Base-by-base conservation (phyloP, 495 filamentous ascomycete genomes). In the Penicillium alfredii region DNA sequence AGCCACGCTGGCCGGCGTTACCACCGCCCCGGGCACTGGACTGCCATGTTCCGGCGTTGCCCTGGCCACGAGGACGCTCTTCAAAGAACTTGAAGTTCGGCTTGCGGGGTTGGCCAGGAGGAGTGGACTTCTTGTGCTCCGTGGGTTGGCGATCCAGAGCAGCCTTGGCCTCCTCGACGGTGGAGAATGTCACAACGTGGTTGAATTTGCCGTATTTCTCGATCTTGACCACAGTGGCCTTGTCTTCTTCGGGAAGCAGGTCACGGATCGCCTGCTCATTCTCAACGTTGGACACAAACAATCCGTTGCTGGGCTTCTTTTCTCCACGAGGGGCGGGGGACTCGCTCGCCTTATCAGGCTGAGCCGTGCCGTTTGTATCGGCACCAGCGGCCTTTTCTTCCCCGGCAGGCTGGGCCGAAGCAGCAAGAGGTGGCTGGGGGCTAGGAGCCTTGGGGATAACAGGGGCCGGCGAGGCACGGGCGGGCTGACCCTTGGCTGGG, bases 201-300 rank as follows among this genome's bases (percentile, higher is more conserved):
- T 85, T 88, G 33, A 69, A 75, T 44, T 77, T 78, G 14, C 78
- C 77, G 65, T 73, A 80, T 47, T 82, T 84, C 32, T 94, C 86
- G 27, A 96, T 73, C 58, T 82, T 80, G 26, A 66, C 36, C 35
- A 94, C 82, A 61, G 89, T 94, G 8, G 68, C 51, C 56, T 77
- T 81, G 54, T 94, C 86, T 42, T 93, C 86, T 8, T 93, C 80
- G 4, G 75, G 57, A 49, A 99, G 86, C 4, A 90, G 69, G 20
- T 84, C 78, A 21, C 82, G 82, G 4, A 83, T 80, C 13, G 82
- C 83, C 16, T 94, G 82, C 35, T 84, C 82, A 33, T 72, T 81
- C 29, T 80, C 80, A 16, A 87, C 75, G 36, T 85, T 84, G 58
- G 80, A 80, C 10, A 97, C 73, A 56, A 94, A 96, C 2, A 99